Evolutionary conservation across 768 basidiomycete species (phyloP).

Genomic region (Hysterangium stoloniferum): DNA sequence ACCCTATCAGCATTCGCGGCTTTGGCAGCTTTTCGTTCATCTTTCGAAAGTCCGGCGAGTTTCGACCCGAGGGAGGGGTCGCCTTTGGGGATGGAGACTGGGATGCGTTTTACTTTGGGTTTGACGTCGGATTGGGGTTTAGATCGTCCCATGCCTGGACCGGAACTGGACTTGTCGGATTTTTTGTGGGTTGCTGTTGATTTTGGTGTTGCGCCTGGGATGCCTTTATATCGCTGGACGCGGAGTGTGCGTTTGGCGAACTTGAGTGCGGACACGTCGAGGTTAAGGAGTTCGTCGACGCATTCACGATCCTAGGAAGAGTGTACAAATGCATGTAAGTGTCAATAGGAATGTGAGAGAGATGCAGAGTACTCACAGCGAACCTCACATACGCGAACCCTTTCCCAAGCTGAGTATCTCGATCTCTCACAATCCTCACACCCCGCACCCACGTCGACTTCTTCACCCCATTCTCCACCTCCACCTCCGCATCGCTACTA

Average conservation of each 20-base stretch:
- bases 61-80: conserved; percentile 76
- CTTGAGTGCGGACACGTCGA: conserved; percentile 71
- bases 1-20: conserved; percentile 71
- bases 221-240: conserved; percentile 84
- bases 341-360: neutral
- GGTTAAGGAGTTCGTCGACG: conserved; percentile 85
- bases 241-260: conserved; percentile 91
- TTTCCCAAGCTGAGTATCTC: conserved; percentile 88
- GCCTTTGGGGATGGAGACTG: conserved; percentile 53
- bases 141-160: conserved; percentile 17
- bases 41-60: conserved; percentile 70
- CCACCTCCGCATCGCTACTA: conserved; percentile 11
- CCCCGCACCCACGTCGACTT: conserved; percentile 60
- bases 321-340: neutral
- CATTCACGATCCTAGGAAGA: conserved; percentile 70
- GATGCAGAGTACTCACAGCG: conserved; percentile 52
- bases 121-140: conserved; percentile 15
- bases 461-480: conserved; percentile 21
- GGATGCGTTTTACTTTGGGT: conserved; percentile 15
- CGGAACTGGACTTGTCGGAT: conserved; percentile 13
- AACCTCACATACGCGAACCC: conserved; percentile 94
- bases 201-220: conserved; percentile 32
- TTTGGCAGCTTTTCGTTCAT: conserved; percentile 81
- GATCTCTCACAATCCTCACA: conserved; percentile 85
- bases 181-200: conserved; percentile 16